Evolutionary conservation across 2,329 filamentous ascomycete species (phyloP), one percentile per base, ranked within the genome.

Genomic region (Fusarium sp.): DNA sequence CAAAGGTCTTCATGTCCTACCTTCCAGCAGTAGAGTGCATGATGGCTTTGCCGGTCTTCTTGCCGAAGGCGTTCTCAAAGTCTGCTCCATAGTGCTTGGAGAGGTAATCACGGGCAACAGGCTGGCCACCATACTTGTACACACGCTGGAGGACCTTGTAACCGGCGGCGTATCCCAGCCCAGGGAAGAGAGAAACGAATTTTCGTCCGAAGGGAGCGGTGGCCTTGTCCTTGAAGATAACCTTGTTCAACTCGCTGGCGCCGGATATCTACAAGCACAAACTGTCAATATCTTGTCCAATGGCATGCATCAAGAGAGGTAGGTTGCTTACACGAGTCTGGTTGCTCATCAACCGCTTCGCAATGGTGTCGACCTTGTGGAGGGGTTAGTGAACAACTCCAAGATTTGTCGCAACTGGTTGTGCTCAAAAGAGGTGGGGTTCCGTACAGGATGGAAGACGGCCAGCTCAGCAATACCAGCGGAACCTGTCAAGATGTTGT

Each of bases 321-420:
- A 77, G 82, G 56, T 89, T 85, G 88, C 94, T 81, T 82, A 84
- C 83, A 74, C 80, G 81, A 71, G 90, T 91, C 83, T 97, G 93
- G 85, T 99, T 98, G 90, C 95, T 98, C 96, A 99, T 99, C 85
- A 99, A 90, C 77, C 96, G 94, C 89, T 99, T 99, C 73, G 96
- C 96, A 80, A 97, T 98, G 57, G 96, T 99, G 85, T 99, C 96
- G 83, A 99, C 94, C 93, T 96, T 71, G 37, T 30, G 53, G 52
- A 30, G 57, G 56, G 47, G 71, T 78, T 70, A 78, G 76, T 65
- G 66, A 50, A 47, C 46, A 67, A 54, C 44, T 70, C 71, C 52
- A 42, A 50, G 19, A 60, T 52, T 52, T 35, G 44, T 49, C 42
- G 32, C 54, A 44, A 49, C 66, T 44, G 50, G 49, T 58, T 49